Evolutionary conservation across 129 eudicot species (phyloP).

Genomic region (Flaveria sonorensis): DNA sequence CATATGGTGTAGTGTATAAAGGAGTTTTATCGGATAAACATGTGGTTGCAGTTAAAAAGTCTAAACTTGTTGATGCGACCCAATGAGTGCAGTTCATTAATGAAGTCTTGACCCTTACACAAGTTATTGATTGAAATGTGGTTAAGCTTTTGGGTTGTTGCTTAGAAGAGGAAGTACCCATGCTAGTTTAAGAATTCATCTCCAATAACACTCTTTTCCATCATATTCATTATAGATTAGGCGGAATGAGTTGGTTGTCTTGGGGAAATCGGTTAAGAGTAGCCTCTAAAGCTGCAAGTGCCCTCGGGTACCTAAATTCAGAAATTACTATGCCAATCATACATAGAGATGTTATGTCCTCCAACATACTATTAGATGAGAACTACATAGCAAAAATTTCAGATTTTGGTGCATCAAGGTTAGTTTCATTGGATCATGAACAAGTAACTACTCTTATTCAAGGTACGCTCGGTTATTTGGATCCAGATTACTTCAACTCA

Average conservation of each 20-base stretch:
- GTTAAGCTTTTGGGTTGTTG: constrained; percentile 58
- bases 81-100: constrained; percentile 59
- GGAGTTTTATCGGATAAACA: constrained; percentile 38
- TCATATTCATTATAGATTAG: constrained; percentile 31
- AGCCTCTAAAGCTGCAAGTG: constrained; percentile 49
- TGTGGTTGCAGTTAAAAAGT: constrained; percentile 54
- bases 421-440: too few species aligned
- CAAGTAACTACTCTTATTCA: too few species aligned
- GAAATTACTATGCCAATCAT: constrained; percentile 46
- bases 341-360: constrained; percentile 55
- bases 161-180: constrained; percentile 54
- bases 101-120: constrained; percentile 50
- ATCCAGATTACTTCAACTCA: too few species aligned
- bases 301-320: constrained; percentile 51
- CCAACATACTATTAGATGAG: too few species aligned
- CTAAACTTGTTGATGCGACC: constrained; percentile 36
- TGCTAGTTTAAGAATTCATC: constrained; percentile 50
- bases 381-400: too few species aligned
- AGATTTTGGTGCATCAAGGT: too few species aligned
- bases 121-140: constrained; percentile 51
- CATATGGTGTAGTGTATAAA: constrained; percentile 47
- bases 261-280: constrained; percentile 51
- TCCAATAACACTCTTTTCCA: constrained; percentile 36
- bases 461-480: too few species aligned
- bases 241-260: constrained; percentile 32